A percentile compares a stretch with the other conserved stretches of the same genome.
phyloP scores from a whole-genome alignment of 139 green algal genomes.

The Auxenochlorella protothecoides region DNA sequence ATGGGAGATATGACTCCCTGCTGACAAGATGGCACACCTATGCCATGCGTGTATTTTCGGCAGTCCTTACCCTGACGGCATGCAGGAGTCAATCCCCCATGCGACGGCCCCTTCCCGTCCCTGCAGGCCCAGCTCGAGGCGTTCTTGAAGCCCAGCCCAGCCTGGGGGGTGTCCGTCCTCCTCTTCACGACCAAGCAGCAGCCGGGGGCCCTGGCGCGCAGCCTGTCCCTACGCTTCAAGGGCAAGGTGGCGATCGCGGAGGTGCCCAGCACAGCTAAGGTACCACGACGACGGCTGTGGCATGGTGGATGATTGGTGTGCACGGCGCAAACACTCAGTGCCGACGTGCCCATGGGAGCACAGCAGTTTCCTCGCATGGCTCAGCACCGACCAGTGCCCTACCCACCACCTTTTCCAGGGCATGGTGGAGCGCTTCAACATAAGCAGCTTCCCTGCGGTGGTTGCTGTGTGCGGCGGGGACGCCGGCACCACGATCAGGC shows the following conservation, averaged over 20 bases:
- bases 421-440: too few species aligned
- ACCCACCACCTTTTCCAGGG: neutral
- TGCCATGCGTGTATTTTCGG: neutral
- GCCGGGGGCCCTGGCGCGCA: conserved; percentile 35
- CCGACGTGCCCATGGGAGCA: conserved; percentile 27
- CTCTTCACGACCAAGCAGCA: conserved; percentile 56
- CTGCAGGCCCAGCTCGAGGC: conserved; percentile 1
- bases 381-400: neutral
- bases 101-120: neutral
- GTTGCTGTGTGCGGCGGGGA: neutral
- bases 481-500: neutral
- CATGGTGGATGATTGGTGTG: conserved; percentile 38
- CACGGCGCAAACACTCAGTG: conserved; percentile 47
- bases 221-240: conserved; percentile 34
- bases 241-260: conserved; percentile 48
- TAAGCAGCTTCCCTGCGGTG: too few species aligned
- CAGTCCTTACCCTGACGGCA: too few species aligned
- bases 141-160: conserved; percentile 19
- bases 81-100: too few species aligned
- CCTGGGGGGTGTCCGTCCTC: conserved; percentile 55
- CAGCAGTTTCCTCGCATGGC: neutral
- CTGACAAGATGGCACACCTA: neutral
- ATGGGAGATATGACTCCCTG: neutral
- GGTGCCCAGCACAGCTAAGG: conserved; percentile 15
- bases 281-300: conserved; percentile 10